Evolutionary conservation across 2,329 filamentous ascomycete species (phyloP).

Genomic region (Fusarium mexicanum): DNA sequence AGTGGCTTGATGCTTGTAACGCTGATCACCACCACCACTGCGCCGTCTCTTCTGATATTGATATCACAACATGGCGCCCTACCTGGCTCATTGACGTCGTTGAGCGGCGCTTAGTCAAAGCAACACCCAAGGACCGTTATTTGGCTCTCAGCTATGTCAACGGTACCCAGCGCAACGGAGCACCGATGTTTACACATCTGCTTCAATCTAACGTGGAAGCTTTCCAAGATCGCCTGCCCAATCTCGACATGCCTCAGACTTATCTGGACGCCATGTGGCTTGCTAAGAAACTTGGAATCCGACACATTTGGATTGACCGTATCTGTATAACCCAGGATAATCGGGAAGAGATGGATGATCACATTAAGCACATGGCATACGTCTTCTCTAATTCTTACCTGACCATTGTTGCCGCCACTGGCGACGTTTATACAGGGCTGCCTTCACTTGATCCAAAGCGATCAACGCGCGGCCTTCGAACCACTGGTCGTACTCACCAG

Average conservation of each 20-base stretch:
- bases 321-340: conserved; percentile 59
- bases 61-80: conserved; percentile 51
- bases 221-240: conserved; percentile 49
- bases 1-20: conserved; percentile 57
- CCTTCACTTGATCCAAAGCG: conserved; percentile 50
- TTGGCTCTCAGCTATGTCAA: conserved; percentile 59
- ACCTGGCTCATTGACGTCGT: conserved; percentile 54
- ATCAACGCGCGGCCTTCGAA: conserved; percentile 38
- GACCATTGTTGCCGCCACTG: conserved; percentile 55
- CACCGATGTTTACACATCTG: conserved; percentile 46
- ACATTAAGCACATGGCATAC: conserved; percentile 56
- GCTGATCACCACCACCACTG: conserved; percentile 55
- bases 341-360: conserved; percentile 50
- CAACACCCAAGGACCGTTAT: conserved; percentile 53
- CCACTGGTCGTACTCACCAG: conserved; percentile 46
- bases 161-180: conserved; percentile 45
- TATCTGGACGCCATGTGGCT: conserved; percentile 58
- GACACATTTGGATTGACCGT: conserved; percentile 58
- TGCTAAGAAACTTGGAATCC: conserved; percentile 54
- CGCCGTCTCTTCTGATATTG: conserved; percentile 40
- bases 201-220: conserved; percentile 50
- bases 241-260: conserved; percentile 52
- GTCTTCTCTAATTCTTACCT: conserved; percentile 58
- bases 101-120: conserved; percentile 51
- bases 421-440: conserved; percentile 52